Conservation (phyloP, 495 filamentous ascomycete species). For the Sphaerosporella brunnea region DNA sequence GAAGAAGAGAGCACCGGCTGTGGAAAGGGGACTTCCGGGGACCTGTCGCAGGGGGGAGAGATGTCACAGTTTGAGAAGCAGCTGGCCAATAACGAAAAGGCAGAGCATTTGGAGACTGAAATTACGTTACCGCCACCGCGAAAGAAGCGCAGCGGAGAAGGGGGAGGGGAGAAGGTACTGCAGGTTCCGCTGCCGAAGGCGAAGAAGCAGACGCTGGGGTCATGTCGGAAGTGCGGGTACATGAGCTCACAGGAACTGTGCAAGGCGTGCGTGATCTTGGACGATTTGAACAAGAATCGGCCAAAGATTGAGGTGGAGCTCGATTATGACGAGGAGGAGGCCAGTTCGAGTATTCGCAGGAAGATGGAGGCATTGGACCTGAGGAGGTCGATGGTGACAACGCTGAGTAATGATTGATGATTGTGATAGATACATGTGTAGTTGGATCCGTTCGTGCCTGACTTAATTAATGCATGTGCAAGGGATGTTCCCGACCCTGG, state of each 20-base stretch:
- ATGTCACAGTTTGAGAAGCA: conserved; percentile 87
- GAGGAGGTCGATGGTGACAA: background rate
- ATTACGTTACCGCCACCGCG: conserved; percentile 33
- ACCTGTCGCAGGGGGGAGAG: conserved; percentile 39
- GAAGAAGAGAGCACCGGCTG: conserved; percentile 64
- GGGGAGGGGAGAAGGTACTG: conserved; percentile 10
- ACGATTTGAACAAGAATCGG: conserved; percentile 79
- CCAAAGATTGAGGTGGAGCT: conserved; percentile 40
- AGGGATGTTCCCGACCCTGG: too few relatives aligned
- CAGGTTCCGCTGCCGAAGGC: conserved; percentile 4
- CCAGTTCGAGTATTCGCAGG: conserved; percentile 1
- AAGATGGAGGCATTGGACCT: conserved; percentile 7
- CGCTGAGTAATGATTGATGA: too few relatives aligned
- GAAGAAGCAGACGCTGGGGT: conserved; percentile 52
- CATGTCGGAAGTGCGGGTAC: conserved; percentile 78
- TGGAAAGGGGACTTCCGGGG: conserved; percentile 38
- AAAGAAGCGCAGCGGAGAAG: conserved; percentile 23
- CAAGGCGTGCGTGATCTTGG: conserved; percentile 80
- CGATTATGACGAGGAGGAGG: conserved; percentile 4
- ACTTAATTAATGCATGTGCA: too few relatives aligned
- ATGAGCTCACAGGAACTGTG: conserved; percentile 90
- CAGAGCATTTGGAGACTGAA: conserved; percentile 51
- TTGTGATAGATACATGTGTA: too few relatives aligned
- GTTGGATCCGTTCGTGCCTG: too few relatives aligned
- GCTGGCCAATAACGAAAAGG: conserved; percentile 49